Conservation (phyloP, 73 alveolate species). For the Durusdinium trenchii region DNA sequence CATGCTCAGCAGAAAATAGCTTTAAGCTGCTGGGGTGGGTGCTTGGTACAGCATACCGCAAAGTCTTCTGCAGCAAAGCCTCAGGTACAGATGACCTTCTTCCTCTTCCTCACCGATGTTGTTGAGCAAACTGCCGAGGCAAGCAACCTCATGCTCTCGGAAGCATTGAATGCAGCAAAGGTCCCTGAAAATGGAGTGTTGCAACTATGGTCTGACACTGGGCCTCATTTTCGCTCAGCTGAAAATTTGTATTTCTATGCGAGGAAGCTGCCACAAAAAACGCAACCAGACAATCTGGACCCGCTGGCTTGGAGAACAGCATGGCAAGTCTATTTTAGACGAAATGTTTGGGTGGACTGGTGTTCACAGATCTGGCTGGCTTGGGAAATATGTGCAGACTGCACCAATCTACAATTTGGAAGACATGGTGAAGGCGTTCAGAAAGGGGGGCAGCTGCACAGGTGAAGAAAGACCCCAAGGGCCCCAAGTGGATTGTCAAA, state of each 20-base stretch:
- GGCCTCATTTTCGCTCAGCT: conserved; percentile 5
- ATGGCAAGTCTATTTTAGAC: conserved; percentile 7
- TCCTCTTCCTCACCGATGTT: conserved; percentile 2
- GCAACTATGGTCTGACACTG: conserved; percentile 42
- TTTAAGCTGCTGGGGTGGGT: conserved; percentile 35
- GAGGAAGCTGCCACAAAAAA: neutral
- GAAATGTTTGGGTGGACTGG: conserved; percentile 37
- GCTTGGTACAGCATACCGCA: neutral
- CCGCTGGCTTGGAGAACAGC: conserved; percentile 51
- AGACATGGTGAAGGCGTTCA: neutral
- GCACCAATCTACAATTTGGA: neutral
- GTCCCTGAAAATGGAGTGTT: neutral
- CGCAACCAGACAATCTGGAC: neutral
- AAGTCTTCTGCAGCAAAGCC: neutral
- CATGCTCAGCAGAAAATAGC: neutral
- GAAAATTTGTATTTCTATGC: conserved; percentile 37
- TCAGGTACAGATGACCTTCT: neutral
- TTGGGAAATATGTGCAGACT: neutral
- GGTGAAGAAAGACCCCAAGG: conserved; percentile 21
- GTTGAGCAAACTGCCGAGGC: conserved; percentile 43
- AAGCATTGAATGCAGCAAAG: neutral
- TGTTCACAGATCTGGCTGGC: conserved; percentile 17
- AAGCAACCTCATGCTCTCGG: conserved; percentile 38
- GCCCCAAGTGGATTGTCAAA: conserved; percentile 30
- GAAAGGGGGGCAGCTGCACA: neutral